A percentile compares a stretch with the other conserved stretches of the same genome.
Conservation (phyloP, 2,329 filamentous ascomycete species). For the Exophiala lecanii-corni region DNA sequence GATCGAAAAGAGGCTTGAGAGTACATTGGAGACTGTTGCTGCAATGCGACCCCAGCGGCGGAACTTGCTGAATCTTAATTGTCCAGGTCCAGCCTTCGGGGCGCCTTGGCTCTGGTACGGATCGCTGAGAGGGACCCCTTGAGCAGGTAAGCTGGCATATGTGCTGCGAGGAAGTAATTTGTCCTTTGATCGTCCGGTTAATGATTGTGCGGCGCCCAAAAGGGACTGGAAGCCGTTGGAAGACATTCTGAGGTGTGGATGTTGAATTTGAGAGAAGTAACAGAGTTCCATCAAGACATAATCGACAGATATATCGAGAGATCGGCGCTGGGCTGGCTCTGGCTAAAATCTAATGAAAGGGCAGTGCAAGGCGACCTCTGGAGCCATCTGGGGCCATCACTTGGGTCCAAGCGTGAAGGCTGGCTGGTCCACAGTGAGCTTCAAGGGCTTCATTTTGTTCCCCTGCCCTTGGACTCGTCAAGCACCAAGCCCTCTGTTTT, state of each 20-base stretch:
- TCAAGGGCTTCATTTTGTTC: too few species aligned
- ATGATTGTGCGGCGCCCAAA: not conserved
- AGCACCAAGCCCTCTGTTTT: too few species aligned
- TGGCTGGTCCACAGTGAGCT: too few species aligned
- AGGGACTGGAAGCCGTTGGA: not conserved
- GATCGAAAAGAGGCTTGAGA: slow-evolving; percentile 3
- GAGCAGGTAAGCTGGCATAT: not conserved
- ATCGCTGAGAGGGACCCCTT: not conserved
- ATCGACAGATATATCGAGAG: too few species aligned
- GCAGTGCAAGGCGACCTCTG: too few species aligned
- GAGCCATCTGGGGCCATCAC: too few species aligned
- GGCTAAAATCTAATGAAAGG: too few species aligned
- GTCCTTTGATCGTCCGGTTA: not conserved
- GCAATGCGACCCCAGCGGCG: slow-evolving; percentile 3
- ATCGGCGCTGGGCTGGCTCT: too few species aligned
- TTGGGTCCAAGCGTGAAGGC: too few species aligned
- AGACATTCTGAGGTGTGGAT: not conserved
- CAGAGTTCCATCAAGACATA: too few species aligned
- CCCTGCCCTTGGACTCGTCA: too few species aligned
- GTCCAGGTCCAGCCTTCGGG: not conserved
- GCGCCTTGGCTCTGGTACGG: not conserved
- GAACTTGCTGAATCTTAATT: not conserved
- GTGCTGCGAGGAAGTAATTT: not conserved
- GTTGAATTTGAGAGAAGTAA: too few species aligned
- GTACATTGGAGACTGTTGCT: slow-evolving; percentile 2